Evolutionary conservation across 1,139 yeast species (phyloP), one percentile per base, ranked within the genome.

Genomic region (Pichia sp.): DNA sequence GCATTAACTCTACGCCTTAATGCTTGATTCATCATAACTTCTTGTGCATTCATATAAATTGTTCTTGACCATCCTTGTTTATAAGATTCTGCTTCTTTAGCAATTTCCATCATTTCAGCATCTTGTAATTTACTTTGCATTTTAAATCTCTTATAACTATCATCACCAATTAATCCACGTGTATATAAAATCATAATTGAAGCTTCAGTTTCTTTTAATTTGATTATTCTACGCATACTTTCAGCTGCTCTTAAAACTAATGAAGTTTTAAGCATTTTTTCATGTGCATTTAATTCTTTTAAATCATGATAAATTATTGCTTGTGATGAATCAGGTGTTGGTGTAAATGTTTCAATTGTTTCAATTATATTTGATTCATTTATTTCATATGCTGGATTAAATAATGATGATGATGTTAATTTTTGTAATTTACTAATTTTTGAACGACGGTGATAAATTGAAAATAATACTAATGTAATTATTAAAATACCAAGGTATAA

Each of bases 11-110:
- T 80, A 68, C 94, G 78, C 65, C 94, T 77, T 46, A 92, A 71
- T 0, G 96, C 96, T 64, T 86, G 95, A 61, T 90, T 90, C 65
- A 87, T 86, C 53, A 96, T 87, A 40, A 92, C 82, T 60, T 92
- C 97, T 58, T 84, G 92, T 31, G 92, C 86, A 20, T 84, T 77
- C 11, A 84, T 83, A 61, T 89, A 84, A 57, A 87, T 78, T 43
- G 74, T 68, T 54, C 78, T 83, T 7, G 82, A 77, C 96, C 97
- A 90, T 27, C 87, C 94, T 42, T 79, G 76, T 60, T 86, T 86
- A 55, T 76, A 69, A 20, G 66, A 54, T 59, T 87, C 89, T 40
- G 95, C 87, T 64, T 87, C 96, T 46, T 63, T 68, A n/a, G 85
- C 82, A 45, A 89, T 73, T 47, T 83, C 90, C 61, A 81, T 77